Evolutionary conservation across 345 rosid genomes (phyloP).

Genomic region (Turnera subulata): DNA sequence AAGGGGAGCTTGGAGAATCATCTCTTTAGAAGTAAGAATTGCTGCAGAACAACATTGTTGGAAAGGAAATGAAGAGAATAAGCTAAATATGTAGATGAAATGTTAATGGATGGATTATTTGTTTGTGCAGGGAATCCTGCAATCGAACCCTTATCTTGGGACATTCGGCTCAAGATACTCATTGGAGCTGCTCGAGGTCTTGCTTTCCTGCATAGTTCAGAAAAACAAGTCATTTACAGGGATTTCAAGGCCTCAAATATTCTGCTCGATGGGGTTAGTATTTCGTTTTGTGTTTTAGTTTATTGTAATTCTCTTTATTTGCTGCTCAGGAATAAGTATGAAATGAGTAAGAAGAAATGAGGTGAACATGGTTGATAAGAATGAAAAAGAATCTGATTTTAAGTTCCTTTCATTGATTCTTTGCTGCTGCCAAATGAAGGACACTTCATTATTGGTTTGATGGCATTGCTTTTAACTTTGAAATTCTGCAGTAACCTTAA

Average conservation of each 20-base stretch:
- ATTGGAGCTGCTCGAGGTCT: constrained; percentile 83
- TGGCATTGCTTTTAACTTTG: too few relatives aligned
- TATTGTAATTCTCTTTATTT: neutral
- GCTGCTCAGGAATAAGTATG: neutral
- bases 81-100: neutral
- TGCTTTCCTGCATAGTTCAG: constrained; percentile 63
- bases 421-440: too few relatives aligned
- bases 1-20: constrained; percentile 80
- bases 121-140: constrained; percentile 37
- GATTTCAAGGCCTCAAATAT: constrained; percentile 87
- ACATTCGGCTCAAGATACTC: constrained; percentile 64
- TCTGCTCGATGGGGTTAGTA: constrained; percentile 68
- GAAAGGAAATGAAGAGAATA: neutral
- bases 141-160: constrained; percentile 74
- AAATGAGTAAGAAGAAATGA: neutral
- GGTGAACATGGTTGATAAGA: neutral
- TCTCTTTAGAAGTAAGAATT: constrained; percentile 68
- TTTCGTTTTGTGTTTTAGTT: neutral
- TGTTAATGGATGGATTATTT: constrained; percentile 1
- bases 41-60: neutral
- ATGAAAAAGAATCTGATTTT: too few relatives aligned
- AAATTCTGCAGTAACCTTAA: too few relatives aligned
- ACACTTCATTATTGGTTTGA: too few relatives aligned
- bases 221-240: constrained; percentile 70
- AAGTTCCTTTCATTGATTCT: too few relatives aligned